Evolutionary conservation across 495 filamentous ascomycete genomes (phyloP), one percentile per base, ranked within the genome.

Genomic region (Astrocystis sublimbata): DNA sequence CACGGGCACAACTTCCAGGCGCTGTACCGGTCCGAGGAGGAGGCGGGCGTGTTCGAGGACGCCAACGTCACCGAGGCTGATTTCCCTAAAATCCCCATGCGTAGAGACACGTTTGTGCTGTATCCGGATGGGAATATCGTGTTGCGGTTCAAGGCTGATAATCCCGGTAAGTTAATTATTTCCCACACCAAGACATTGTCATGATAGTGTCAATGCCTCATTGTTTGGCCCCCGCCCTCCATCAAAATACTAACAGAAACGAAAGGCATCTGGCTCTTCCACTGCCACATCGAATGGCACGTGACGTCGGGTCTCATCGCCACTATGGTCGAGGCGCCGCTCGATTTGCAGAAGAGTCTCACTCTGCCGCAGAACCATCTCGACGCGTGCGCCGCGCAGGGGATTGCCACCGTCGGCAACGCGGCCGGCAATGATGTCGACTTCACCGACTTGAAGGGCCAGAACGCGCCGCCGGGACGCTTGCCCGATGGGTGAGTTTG

Each of bases 1-100:
- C 92, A 96, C 81, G 92, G 92, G 13, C 92, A 94, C 74, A 75
- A 83, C 59, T 94, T 93, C 78, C 91, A 94, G 68, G 78, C 87
- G 3, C 59, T 82, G 17, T 73, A 74, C 52, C 78, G 80, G 33
- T 79, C 79, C 5, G 76, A 64, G 0, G 70, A 77, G 40, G 71
- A 79, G 7, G 77, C 73, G 2, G 80, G 79, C 12, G 71, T 68
- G 1, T 83, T 77, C 45, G 71, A 74, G 35, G 71, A 74, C 6
- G 71, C 83, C 7, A 81, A 81, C 17, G 53, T 74, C 7, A 68
- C 72, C 13, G 75, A 77, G 7, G 72, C 67, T 9, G 81, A 82
- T 35, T 79, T 71, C 47, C 65, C 73, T 0, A 40, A 42, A 3
- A 67, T 68, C 21, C 86, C 85, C 0, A 78, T 84, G 67, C 75